Evolutionary conservation across 2,329 filamentous ascomycete genomes (phyloP), one percentile per base, ranked within the genome.

Genomic region (Cladobotryum protrusum): DNA sequence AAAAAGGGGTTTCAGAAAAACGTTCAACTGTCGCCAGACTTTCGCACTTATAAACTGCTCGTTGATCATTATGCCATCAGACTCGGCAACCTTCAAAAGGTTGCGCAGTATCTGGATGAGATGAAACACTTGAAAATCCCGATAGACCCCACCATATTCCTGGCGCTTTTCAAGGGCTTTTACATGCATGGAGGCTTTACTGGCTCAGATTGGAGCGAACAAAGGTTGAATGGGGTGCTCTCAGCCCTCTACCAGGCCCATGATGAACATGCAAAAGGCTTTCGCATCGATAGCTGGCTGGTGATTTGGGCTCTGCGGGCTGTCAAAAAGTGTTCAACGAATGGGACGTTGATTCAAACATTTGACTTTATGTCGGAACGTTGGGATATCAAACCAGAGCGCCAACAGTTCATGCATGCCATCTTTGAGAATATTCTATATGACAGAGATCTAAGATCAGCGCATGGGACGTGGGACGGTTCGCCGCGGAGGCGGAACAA

Each of bases 131-230:
- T 83, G 56, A 70, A 76, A 3, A 74, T 95, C 3, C 79, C 82
- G 0, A 71, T 92, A 14, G 82, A 92, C 53, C 86, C 86, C 5
- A 79, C 85, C 50, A 79, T 95, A 19, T 96, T 92, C 61, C 73
- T 93, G 35, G 77, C 86, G 7, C 73, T 97, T 3, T 87, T 97
- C 69, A 85, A 89, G 59, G 90, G 87, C 0, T 99, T 97, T 62
- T 75, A 78, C 32, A 66, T 72, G 2, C 85, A 96, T 61, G 92
- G 91, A 11, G 83, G 82, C 20, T 63, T 73, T 19, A 72, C 55
- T 1, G 67, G 83, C 55, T 83, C 83, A 0, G 75, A 81, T 12
- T 99, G 93, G 92, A 89, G 81, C 24, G 71, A 74, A 29, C 68
- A 77, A 56, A 78, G 82, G n/a, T 77, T 97, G 3, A 76, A 85